Conservation (phyloP, 2,329 filamentous ascomycete genomes). For the Knoxdaviesia proteae region DNA sequence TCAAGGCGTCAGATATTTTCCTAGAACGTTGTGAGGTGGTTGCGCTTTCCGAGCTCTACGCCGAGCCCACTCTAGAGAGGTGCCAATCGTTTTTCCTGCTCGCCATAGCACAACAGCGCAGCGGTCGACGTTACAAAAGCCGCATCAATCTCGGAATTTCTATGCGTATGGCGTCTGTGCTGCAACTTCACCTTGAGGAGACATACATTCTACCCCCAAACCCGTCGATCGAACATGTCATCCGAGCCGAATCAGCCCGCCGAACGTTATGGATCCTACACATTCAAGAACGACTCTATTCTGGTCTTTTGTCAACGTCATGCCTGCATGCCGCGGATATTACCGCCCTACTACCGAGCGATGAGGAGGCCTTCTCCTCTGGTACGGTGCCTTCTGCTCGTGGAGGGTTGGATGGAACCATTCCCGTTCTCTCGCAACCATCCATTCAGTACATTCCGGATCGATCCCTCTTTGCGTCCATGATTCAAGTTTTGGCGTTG, state of each 20-base stretch:
- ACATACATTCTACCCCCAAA: conserved; percentile 22
- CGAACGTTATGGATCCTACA: conserved; percentile 39
- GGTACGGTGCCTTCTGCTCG: conserved; percentile 25
- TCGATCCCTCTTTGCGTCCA: conserved; percentile 31
- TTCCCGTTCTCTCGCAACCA: conserved; percentile 24
- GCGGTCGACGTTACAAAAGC: conserved; percentile 29
- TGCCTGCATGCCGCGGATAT: conserved; percentile 31
- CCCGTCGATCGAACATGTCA: conserved; percentile 21
- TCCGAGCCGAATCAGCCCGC: conserved; percentile 32
- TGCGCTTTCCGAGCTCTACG: conserved; percentile 28
- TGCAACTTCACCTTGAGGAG: conserved; percentile 34
- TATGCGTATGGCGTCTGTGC: conserved; percentile 31
- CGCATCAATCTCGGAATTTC: conserved; percentile 38
- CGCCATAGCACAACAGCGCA: conserved; percentile 37
- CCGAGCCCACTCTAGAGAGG: conserved; percentile 28
- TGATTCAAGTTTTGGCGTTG: conserved; percentile 32
- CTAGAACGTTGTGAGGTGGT: conserved; percentile 27
- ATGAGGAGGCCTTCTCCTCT: conserved; percentile 28
- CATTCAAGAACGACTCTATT: conserved; percentile 36
- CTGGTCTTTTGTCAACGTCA: conserved; percentile 27
- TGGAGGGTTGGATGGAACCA: conserved; percentile 31
- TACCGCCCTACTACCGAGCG: conserved; percentile 29
- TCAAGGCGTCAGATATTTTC: conserved; percentile 30
- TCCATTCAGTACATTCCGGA: conserved; percentile 18
- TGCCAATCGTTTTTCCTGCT: conserved; percentile 38